These are phyloP conservation scores for Sporodiniella umbellata DNA, from an alignment of 371 early-diverging fungal species.

Conservation along the genomic window DNA sequence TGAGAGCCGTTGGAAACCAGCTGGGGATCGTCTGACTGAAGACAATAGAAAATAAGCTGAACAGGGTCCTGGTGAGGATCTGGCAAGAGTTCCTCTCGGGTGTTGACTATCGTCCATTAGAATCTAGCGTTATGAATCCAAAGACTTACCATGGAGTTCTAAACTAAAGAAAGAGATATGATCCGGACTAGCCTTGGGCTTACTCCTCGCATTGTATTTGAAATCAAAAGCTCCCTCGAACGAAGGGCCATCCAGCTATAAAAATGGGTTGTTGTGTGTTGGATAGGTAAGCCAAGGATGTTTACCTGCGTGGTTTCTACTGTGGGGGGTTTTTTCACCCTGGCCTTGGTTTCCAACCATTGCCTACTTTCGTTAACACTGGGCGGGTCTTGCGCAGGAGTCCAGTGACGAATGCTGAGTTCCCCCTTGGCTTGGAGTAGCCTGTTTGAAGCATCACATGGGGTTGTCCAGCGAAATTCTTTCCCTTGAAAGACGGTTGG, in stretches of 20 bases:
- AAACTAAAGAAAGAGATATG: conserved; percentile 41
- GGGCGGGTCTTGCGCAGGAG: conserved; percentile 31
- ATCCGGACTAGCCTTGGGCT: conserved; percentile 14
- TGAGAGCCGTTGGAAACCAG: conserved; percentile 42
- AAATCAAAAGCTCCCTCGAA: conserved; percentile 50
- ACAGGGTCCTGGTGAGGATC: conserved; percentile 58
- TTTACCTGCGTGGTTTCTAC: no score
- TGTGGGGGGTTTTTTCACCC: conserved; percentile 3
- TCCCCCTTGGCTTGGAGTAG: neutral
- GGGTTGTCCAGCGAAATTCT: conserved; percentile 31
- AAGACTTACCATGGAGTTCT: conserved; percentile 41
- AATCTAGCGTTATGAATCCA: neutral
- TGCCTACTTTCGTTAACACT: conserved; percentile 12
- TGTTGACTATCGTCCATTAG: conserved; percentile 41
- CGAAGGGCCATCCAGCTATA: conserved; percentile 58
- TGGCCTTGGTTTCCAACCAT: conserved; percentile 14
- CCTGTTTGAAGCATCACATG: no score
- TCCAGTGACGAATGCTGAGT: conserved; percentile 27
- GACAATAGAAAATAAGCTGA: conserved; percentile 55
- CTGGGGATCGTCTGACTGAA: conserved; percentile 39
- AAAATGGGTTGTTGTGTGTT: no score
- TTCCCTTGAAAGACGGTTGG: conserved; percentile 53
- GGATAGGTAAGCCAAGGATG: no score
- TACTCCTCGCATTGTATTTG: conserved; percentile 53
- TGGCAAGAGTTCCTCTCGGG: conserved; percentile 50